Percentiles rank a stretch among this genome's conserved stretches.
These are phyloP conservation scores for Glycine tomentella DNA, from an alignment of 306 rosid genomes.

Conservation along the genomic window DNA sequence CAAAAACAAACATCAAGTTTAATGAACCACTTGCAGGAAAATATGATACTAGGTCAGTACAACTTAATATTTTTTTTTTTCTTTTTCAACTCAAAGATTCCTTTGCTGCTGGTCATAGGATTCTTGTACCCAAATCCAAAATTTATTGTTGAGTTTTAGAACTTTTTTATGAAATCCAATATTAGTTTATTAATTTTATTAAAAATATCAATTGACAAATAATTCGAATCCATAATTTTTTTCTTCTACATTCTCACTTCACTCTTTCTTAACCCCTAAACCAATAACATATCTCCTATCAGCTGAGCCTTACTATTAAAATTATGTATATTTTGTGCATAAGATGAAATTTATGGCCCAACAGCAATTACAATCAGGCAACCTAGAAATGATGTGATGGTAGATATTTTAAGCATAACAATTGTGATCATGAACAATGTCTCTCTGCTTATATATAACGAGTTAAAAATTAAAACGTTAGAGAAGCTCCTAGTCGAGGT, in stretches of 20 bases:
- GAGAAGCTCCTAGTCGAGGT: background rate
- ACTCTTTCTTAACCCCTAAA: too few species aligned
- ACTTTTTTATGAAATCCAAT: too few species aligned
- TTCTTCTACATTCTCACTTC: too few species aligned
- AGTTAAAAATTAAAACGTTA: background rate
- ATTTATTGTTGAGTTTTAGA: too few species aligned
- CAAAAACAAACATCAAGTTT: background rate
- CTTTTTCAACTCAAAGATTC: conserved; percentile 4
- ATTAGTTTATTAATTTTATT: too few species aligned
- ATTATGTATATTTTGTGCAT: background rate
- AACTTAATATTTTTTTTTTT: background rate
- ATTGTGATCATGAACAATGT: background rate
- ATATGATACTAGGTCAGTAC: background rate
- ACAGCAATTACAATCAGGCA: too few species aligned
- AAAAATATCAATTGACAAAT: too few species aligned
- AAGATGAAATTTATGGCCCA: too few species aligned
- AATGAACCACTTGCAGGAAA: background rate
- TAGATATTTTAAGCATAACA: background rate
- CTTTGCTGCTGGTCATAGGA: conserved; percentile 8
- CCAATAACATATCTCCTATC: too few species aligned
- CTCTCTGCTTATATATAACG: background rate
- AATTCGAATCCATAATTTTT: background rate
- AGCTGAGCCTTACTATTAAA: background rate
- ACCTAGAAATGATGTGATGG: background rate
- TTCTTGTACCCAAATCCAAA: background rate